A percentile compares a stretch with the other conserved stretches of the same genome.
Conservation (phyloP, 139 green algal genomes). For the Chlorella sp. region DNA sequence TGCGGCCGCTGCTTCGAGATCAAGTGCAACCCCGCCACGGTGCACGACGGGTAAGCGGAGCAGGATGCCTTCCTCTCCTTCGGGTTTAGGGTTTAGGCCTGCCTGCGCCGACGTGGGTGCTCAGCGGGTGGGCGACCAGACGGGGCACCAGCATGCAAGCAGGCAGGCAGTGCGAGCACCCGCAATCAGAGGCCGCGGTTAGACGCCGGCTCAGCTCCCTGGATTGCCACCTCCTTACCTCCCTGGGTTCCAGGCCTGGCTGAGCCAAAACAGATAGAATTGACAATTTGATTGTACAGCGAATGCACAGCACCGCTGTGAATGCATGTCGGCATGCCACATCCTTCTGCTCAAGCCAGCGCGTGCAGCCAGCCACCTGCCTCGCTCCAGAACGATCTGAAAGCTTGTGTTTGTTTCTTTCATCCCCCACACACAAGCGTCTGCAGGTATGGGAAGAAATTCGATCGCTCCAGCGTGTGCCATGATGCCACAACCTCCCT, state of each 20-base stretch:
- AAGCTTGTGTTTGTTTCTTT: too few species aligned
- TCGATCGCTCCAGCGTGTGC: slow-evolving; percentile 29
- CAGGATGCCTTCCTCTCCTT: not conserved
- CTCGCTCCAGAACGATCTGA: not conserved
- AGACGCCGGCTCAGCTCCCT: too few species aligned
- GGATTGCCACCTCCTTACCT: not conserved
- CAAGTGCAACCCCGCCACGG: not conserved
- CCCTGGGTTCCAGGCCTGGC: not conserved
- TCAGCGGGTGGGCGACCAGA: not conserved
- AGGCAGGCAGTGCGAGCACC: not conserved
- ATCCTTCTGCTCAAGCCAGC: not conserved
- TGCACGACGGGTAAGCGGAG: slow-evolving; percentile 29
- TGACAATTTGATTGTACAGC: too few species aligned
- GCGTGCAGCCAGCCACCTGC: not conserved
- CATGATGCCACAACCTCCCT: slow-evolving; percentile 15
- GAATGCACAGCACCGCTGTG: too few species aligned
- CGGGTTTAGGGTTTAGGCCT: too few species aligned
- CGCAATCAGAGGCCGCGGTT: too few species aligned
- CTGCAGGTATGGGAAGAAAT: slow-evolving; percentile 28
- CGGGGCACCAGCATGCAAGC: not conserved
- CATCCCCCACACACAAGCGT: not conserved
- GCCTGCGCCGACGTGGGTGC: not conserved
- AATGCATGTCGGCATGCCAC: too few species aligned
- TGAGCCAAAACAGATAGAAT: too few species aligned
- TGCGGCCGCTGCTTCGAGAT: slow-evolving; percentile 41